phyloP scores from a whole-genome alignment of 2,329 filamentous ascomycete genomes.

The Epichloe uncinata region DNA sequence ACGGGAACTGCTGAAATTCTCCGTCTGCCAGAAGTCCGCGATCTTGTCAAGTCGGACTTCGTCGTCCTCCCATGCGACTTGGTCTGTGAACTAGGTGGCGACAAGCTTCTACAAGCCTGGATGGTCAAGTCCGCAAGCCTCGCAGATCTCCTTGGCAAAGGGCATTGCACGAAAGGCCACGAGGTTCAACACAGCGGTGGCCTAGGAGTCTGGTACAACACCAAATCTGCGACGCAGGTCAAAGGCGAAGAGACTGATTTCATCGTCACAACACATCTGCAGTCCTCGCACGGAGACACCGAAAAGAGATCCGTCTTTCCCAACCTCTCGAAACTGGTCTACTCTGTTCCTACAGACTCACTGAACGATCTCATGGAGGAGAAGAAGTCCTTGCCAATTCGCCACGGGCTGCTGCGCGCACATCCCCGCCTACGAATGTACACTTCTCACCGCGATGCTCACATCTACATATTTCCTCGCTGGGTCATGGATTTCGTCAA shows the following conservation, averaged over 20 bases:
- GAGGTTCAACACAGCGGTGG: conserved; percentile 52
- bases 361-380: conserved; percentile 72
- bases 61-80: conserved; percentile 86
- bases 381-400: conserved; percentile 57
- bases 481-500: conserved; percentile 82
- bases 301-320: conserved; percentile 50
- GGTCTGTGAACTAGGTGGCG: conserved; percentile 77
- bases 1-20: conserved; percentile 85
- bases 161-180: conserved; percentile 23
- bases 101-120: conserved; percentile 78
- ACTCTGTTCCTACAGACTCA: conserved; percentile 78
- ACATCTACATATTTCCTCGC: conserved; percentile 86
- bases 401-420: conserved; percentile 61
- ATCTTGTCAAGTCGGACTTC: conserved; percentile 73
- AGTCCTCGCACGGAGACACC: conserved; percentile 31
- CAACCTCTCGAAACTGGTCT: conserved; percentile 64
- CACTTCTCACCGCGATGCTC: conserved; percentile 75
- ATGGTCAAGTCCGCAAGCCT: conserved; percentile 71
- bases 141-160: conserved; percentile 42
- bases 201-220: conserved; percentile 83
- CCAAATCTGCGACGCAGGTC: conserved; percentile 57
- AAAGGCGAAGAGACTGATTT: conserved; percentile 94
- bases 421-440: conserved; percentile 69
- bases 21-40: conserved; percentile 67
- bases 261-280: conserved; percentile 61